Conservation (phyloP, 306 rosid species). For the Vachellia collinsii region DNA sequence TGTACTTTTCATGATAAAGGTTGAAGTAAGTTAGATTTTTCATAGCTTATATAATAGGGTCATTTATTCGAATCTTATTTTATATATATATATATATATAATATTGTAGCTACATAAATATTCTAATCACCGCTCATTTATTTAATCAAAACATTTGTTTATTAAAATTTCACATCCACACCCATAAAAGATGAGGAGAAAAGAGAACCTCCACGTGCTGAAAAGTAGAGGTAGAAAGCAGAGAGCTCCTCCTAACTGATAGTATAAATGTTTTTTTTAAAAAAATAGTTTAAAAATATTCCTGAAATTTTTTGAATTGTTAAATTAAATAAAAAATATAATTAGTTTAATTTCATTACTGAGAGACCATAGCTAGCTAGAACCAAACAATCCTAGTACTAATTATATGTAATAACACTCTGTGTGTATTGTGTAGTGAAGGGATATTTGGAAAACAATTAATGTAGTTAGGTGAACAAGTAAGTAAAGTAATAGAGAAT, state of each 20-base stretch:
- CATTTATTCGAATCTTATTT: not conserved
- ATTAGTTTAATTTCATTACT: not conserved
- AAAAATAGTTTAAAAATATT: not conserved
- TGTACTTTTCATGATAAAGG: not conserved
- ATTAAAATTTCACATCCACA: not conserved
- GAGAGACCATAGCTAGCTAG: not conserved
- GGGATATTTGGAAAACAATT: conserved; percentile 12
- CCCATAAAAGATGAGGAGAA: not conserved
- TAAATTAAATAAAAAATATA: not conserved
- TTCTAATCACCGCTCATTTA: not conserved
- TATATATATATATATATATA: not conserved
- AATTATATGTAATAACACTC: not conserved
- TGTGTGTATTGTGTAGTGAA: not conserved
- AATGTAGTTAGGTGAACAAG: not conserved
- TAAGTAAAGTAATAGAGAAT: conserved; percentile 19
- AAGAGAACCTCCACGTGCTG: conserved; percentile 1
- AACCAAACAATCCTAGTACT: not conserved
- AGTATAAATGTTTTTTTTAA: not conserved
- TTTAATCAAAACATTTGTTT: not conserved
- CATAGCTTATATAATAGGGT: not conserved
- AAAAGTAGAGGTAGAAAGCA: conserved; percentile 15
- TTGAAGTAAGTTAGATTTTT: not conserved
- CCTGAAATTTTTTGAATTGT: not conserved
- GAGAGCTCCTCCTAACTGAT: not conserved
- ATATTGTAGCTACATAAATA: not conserved